Conservation (phyloP, 2,329 filamentous ascomycete genomes). For the Endocalyx cinctus region DNA sequence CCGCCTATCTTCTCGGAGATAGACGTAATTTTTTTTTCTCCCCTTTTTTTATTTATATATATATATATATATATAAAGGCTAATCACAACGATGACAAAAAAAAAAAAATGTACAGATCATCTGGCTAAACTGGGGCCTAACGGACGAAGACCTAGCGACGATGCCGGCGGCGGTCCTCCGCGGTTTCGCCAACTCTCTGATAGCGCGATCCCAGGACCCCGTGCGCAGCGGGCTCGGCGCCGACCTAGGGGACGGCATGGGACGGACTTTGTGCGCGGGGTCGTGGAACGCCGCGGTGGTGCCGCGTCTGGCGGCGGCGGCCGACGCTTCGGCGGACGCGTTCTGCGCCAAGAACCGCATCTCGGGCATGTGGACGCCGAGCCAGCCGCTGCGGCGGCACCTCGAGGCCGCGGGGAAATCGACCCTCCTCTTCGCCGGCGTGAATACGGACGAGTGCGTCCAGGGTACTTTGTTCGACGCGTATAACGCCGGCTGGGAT, state of each 20-base stretch:
- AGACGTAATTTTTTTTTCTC: neutral
- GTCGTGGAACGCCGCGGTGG: constrained; percentile 49
- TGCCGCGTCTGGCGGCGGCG: constrained; percentile 35
- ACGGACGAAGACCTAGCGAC: constrained; percentile 42
- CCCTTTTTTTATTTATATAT: neutral
- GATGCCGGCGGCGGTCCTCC: constrained; percentile 44
- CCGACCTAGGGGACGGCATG: constrained; percentile 36
- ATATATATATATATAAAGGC: neutral
- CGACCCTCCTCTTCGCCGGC: constrained; percentile 2
- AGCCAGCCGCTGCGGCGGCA: constrained; percentile 36
- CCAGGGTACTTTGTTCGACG: constrained; percentile 1
- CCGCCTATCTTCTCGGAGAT: neutral
- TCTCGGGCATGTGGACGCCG: constrained; percentile 50
- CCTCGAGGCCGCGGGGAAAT: constrained; percentile 20
- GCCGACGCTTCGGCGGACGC: constrained; percentile 37
- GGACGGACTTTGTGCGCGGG: constrained; percentile 43
- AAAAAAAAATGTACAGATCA: neutral
- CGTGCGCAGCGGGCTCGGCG: constrained; percentile 33
- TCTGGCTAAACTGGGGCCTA: constrained; percentile 41
- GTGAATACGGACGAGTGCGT: constrained; percentile 3
- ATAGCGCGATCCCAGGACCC: constrained; percentile 16
- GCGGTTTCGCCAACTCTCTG: constrained; percentile 40
- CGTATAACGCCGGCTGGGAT: neutral
- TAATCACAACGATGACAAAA: neutral
- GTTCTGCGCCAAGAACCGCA: constrained; percentile 49